phyloP scores from a whole-genome alignment of 352 stramenopile species.

The Elongisporangium anandrum region DNA sequence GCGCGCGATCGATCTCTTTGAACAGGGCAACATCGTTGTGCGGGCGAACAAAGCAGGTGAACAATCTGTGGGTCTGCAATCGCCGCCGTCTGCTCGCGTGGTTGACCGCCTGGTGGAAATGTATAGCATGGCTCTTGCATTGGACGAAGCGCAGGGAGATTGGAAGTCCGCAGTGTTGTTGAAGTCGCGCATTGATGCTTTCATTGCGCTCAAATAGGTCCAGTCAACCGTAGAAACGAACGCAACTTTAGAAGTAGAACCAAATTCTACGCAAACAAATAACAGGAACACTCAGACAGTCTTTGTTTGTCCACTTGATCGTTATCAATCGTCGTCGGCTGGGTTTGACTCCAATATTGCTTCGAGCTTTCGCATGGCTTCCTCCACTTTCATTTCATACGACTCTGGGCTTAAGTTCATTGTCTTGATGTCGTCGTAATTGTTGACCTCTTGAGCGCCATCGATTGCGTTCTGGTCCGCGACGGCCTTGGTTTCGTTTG shows the following conservation, averaged over 20 bases:
- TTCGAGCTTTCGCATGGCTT: background rate
- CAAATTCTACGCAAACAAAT: background rate
- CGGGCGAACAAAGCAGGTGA: background rate
- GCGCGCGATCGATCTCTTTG: conserved; percentile 20
- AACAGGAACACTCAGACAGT: too few species aligned
- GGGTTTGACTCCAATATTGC: background rate
- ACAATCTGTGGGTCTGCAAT: background rate
- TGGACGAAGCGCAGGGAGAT: background rate
- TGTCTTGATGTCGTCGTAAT: too few species aligned
- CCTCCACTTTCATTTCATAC: background rate
- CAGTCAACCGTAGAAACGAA: background rate
- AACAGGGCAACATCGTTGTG: conserved; percentile 9
- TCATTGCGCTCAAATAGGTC: background rate
- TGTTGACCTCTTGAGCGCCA: too few species aligned
- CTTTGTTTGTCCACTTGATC: too few species aligned
- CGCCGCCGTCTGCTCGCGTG: background rate
- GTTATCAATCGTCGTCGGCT: background rate
- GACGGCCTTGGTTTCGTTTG: too few species aligned
- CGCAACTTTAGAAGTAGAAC: background rate
- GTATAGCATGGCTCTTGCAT: background rate
- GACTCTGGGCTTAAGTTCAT: too few species aligned
- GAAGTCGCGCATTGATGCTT: background rate
- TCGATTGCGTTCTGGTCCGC: too few species aligned
- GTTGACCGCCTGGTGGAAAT: background rate
- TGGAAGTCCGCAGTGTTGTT: background rate